phyloP scores from a whole-genome alignment of 805 yeast species.

The Hanseniaspora lindneri region DNA sequence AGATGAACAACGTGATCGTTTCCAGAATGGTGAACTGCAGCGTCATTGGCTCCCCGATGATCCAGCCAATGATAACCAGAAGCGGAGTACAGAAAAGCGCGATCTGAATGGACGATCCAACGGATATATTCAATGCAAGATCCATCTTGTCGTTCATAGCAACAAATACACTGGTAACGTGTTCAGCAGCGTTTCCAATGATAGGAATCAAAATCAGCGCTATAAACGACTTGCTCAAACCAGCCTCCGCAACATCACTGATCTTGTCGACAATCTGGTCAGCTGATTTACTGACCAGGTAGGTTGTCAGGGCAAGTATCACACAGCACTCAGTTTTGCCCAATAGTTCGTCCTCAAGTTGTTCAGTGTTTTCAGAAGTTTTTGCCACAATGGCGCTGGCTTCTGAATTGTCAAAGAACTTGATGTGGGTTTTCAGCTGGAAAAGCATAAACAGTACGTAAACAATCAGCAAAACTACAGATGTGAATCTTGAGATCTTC shows the following conservation, averaged over 20 bases:
- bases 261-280: conserved; percentile 89
- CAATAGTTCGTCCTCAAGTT: conserved; percentile 25
- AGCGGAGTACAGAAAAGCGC: conserved; percentile 93
- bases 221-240: conserved; percentile 86
- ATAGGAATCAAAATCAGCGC: conserved; percentile 90
- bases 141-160: conserved; percentile 97
- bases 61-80: conserved; percentile 91
- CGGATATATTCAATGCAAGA: conserved; percentile 90
- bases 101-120: conserved; percentile 90
- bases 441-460: conserved; percentile 71
- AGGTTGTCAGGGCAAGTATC: conserved; percentile 50
- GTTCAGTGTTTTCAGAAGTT: conserved; percentile 2
- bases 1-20: conserved; percentile 79
- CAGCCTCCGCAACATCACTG: conserved; percentile 73
- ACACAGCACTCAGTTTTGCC: conserved; percentile 43
- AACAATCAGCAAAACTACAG: conserved; percentile 62
- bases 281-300: conserved; percentile 79
- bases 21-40: conserved; percentile 85
- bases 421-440: conserved; percentile 79
- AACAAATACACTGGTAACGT: conserved; percentile 89
- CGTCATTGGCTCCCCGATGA: conserved; percentile 80
- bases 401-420: conserved; percentile 50
- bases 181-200: conserved; percentile 98
- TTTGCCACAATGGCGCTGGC: conserved; percentile 23
- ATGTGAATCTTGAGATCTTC: conserved; percentile 71